Conservation (phyloP, 139 green algal genomes). For the Chlamydomonas schloesseri region DNA sequence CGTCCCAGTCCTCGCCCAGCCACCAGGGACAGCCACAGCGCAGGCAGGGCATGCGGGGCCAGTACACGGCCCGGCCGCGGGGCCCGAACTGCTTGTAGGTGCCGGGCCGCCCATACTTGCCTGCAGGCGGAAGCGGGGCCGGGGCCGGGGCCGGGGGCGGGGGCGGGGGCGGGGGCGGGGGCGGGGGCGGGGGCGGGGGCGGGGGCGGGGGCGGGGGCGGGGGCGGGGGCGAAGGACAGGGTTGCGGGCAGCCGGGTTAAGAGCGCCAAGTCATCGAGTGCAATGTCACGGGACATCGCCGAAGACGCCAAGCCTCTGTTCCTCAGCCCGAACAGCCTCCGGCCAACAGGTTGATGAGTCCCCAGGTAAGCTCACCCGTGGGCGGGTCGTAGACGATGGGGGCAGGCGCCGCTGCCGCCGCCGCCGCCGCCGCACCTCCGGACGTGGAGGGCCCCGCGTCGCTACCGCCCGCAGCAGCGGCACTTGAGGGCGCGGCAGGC, state of each 20-base stretch:
- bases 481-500: neutral
- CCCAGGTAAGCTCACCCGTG: slow-evolving; percentile 25
- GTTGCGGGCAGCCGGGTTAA: too few relatives aligned
- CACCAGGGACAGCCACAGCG: slow-evolving; percentile 89
- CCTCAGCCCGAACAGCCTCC: too few relatives aligned
- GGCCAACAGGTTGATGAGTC: too few relatives aligned
- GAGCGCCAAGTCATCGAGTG: too few relatives aligned
- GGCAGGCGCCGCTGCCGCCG: neutral
- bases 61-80: slow-evolving; percentile 55
- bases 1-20: slow-evolving; percentile 87
- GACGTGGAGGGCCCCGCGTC: neutral
- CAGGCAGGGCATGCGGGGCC: slow-evolving; percentile 79
- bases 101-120: slow-evolving; percentile 67
- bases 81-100: slow-evolving; percentile 43
- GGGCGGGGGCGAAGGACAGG: neutral
- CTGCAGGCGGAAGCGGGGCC: neutral
- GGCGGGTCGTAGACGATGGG: slow-evolving; percentile 32
- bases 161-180: neutral
- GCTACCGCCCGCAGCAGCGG: neutral
- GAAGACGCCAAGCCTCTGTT: too few relatives aligned
- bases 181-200: neutral
- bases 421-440: too few relatives aligned
- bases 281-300: too few relatives aligned
- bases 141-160: neutral
- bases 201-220: neutral